These are phyloP conservation scores for Grosmannia penicillata DNA, from an alignment of 2,329 filamentous ascomycete genomes.

Conservation along the genomic window DNA sequence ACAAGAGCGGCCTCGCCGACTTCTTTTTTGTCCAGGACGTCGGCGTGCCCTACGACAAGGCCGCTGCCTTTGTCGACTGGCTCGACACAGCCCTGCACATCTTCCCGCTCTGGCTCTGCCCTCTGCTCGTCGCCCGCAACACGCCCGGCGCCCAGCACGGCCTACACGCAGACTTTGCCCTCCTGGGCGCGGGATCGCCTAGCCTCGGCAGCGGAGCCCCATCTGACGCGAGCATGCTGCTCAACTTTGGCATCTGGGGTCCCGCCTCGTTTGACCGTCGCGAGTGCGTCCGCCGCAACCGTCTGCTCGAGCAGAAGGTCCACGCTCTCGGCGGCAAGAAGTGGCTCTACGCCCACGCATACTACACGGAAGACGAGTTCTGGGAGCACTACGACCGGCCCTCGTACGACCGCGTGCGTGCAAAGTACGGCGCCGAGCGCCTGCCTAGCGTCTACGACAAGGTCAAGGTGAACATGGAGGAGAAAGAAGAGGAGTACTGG, in stretches of 20 bases:
- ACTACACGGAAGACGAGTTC: slow-evolving; percentile 54
- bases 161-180: slow-evolving; percentile 30
- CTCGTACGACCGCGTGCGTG: slow-evolving; percentile 43
- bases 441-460: slow-evolving; percentile 55
- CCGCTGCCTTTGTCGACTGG: slow-evolving; percentile 30
- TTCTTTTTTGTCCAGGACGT: slow-evolving; percentile 53
- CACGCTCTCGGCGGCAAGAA: slow-evolving; percentile 48
- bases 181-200: slow-evolving; percentile 13
- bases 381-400: slow-evolving; percentile 47
- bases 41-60: slow-evolving; percentile 29
- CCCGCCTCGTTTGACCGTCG: slow-evolving; percentile 24
- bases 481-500: slow-evolving; percentile 15
- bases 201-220: too few relatives aligned
- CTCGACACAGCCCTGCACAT: slow-evolving; percentile 29
- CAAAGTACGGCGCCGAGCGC: slow-evolving; percentile 41
- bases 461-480: slow-evolving; percentile 33
- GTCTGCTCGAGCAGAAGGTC: slow-evolving; percentile 43
- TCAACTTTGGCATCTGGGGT: slow-evolving; percentile 53
- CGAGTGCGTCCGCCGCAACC: slow-evolving; percentile 38
- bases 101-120: slow-evolving; percentile 43
- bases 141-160: slow-evolving; percentile 26
- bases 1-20: slow-evolving; percentile 43
- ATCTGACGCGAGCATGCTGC: slow-evolving; percentile 25
- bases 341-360: slow-evolving; percentile 56
- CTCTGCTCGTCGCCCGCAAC: slow-evolving; percentile 28